A percentile compares a stretch with the other conserved stretches of the same genome.
phyloP scores from a whole-genome alignment of 2,329 filamentous ascomycete genomes.

The Aspergillus pseudoterreus region DNA sequence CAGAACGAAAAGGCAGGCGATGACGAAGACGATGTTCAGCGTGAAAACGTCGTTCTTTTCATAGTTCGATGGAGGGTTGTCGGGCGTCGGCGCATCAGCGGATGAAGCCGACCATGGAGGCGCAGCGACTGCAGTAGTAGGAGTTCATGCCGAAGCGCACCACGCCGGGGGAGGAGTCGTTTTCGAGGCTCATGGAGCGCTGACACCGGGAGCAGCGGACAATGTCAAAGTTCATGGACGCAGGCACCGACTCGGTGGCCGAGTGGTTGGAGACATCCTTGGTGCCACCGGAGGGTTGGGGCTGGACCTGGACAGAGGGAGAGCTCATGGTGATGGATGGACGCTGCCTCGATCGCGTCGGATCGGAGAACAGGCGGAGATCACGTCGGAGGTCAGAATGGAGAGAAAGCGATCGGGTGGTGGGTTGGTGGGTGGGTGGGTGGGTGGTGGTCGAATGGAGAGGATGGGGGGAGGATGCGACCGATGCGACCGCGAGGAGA shows the following conservation, averaged over 20 bases:
- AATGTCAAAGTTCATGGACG: conserved; percentile 33
- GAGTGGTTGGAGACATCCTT: conserved; percentile 19
- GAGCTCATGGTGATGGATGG: conserved; percentile 29
- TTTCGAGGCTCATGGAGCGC: conserved; percentile 42
- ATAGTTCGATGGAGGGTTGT: background rate
- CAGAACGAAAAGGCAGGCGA: conserved; percentile 2
- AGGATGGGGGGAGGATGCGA: background rate
- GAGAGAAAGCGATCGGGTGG: too few species aligned
- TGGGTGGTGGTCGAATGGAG: background rate
- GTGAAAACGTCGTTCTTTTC: conserved; percentile 3
- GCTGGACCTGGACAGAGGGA: conserved; percentile 32
- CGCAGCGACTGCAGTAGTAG: conserved; percentile 47
- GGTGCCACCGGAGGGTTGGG: conserved; percentile 22
- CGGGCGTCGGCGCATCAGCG: conserved; percentile 24
- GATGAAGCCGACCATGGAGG: conserved; percentile 42
- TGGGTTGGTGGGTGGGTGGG: too few species aligned
- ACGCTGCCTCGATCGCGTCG: too few species aligned
- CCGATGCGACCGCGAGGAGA: background rate
- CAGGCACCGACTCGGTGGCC: conserved; percentile 20
- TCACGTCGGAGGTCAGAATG: background rate
- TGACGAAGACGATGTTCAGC: conserved; percentile 5
- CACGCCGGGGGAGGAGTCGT: conserved; percentile 31
- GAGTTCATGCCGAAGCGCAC: conserved; percentile 49
- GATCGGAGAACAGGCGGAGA: background rate
- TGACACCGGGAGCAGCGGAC: conserved; percentile 49